Base-by-base conservation (phyloP, 2,329 filamentous ascomycete genomes). In the Paraconiothyrium sp. region DNA sequence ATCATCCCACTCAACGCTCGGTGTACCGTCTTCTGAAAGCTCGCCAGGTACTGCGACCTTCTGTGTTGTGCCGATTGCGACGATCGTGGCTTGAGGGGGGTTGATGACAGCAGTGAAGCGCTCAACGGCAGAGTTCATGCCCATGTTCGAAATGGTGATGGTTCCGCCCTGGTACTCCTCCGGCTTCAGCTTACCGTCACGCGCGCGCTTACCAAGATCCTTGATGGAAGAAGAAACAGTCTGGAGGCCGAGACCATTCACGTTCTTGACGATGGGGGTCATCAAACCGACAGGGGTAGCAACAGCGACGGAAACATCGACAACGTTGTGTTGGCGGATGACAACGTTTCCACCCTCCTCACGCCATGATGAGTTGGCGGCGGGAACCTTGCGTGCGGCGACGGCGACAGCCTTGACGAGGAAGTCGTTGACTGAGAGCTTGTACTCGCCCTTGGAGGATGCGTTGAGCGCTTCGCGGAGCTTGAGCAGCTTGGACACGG, bases 131-230 rank as follows among this genome's bases (percentile, higher is more conserved):
- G 90, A 78, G 88, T 99, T 99, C 95, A 99, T 99, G 82, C 95
- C 95, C 95, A 99, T 97, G 89, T 99, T 99, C 84, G 92, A 97
- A 83, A 99, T 98, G 81, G 94, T 97, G 84, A 99, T 97, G 79
- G 93, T 97, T 80, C 95, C 95, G 59, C 95, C 95, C 86, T 97
- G 94, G 89, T 97, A 99, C 84, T 99, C 94, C 82, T 99, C 94
- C 51, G 95, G 95, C 90, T 98, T 98, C 74, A 99, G 91, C 89
- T 98, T 99, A 84, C 92, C 92, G 72, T 98, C 95, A 65, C 93
- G 89, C 66, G 95, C 95, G 79, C 93, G 92, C 89, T 97, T 97
- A 78, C 94, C 94, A 59, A 99, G 92, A 77, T 97, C 93, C 87
- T 98, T 98, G 84, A 99, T 90, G 80, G 92, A 87, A 75, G 86